phyloP scores from a whole-genome alignment of 148 eudicot species.

The Diospyros kaki region DNA sequence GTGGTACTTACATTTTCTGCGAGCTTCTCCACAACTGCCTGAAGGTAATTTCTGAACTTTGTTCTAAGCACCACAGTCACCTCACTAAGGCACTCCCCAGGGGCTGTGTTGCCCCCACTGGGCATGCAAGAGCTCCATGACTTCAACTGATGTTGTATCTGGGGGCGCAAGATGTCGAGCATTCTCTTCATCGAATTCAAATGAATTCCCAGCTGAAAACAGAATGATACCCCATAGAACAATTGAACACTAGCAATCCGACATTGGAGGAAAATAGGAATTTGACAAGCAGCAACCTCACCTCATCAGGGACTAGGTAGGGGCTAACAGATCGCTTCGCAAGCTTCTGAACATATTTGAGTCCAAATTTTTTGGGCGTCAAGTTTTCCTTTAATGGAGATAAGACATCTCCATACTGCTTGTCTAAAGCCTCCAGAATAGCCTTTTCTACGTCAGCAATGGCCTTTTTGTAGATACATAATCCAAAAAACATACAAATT shows the following conservation, averaged over 20 bases:
- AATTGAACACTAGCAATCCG: not conserved
- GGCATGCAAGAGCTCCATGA: conserved; percentile 86
- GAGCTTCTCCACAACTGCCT: conserved; percentile 79
- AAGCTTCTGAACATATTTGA: conserved; percentile 73
- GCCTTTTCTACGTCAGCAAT: conserved; percentile 79
- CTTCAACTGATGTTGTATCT: conserved; percentile 62
- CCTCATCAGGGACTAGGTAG: conserved; percentile 77
- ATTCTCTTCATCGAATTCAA: conserved; percentile 83
- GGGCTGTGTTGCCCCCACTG: conserved; percentile 53
- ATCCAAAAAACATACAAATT: not conserved
- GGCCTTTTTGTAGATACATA: conserved; percentile 35
- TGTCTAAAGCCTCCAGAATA: conserved; percentile 69
- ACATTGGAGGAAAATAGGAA: not conserved
- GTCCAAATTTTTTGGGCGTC: conserved; percentile 65
- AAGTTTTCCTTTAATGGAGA: conserved; percentile 68
- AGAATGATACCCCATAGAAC: not conserved
- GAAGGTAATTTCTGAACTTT: conserved; percentile 71
- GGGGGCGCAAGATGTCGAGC: conserved; percentile 69
- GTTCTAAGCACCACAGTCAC: conserved; percentile 83
- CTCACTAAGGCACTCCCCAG: conserved; percentile 85
- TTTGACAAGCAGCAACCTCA: conserved; percentile 14
- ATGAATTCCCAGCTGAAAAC: conserved; percentile 64
- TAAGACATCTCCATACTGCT: conserved; percentile 77
- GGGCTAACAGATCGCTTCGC: conserved; percentile 46
- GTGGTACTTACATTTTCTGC: conserved; percentile 65